Evolutionary conservation across 2,329 filamentous ascomycete species (phyloP), one percentile per base, ranked within the genome.

Genomic region (Plenodomus lindquistii): DNA sequence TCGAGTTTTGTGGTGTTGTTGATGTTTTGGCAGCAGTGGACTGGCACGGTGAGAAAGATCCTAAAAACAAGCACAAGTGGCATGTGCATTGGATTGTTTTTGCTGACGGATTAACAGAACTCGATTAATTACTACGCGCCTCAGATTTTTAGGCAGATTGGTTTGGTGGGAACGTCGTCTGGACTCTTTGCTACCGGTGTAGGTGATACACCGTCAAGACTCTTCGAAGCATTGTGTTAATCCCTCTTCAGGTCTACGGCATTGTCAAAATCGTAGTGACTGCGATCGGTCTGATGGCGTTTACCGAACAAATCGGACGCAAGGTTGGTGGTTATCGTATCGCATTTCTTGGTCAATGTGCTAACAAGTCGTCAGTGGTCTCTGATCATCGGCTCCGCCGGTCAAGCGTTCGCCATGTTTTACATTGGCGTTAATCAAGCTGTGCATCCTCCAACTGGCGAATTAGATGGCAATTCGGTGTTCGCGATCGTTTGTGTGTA

Each of bases 401-500:
- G 75, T 9, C 75, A 77, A 53, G 73, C 73, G 0, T 76, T 76
- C 47, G 71, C 73, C 44, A 77, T 78, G 74, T 62, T 57, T 42
- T 67, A 67, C 52, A 67, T 66, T 42, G 62, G 63, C 9, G 22
- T 69, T 35, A 71, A 73, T 42, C 55, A 59, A 34, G 69, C 69
- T 2, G 64, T 73, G 16, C 63, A 73, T 47, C 70, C 71, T 18
- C 61, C 60, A 0, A 62, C 57, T 1, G 69, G 68, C 7, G 59
- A 59, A 21, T 66, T 73, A n/a, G 66, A 64, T 35, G 70, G 70
- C 40, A 67, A 64, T 37, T 65, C 65, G 48, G 73, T 71, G 39
- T 75, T 81, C 40, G 73, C 76, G 8, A 79, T 81, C 65, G 73
- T 81, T 42, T 81, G 79, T 62, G 75, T 81, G 4, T 80, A 80